Conservation (phyloP, 2,329 filamentous ascomycete species). For the Raffaelea deltoideospora region DNA sequence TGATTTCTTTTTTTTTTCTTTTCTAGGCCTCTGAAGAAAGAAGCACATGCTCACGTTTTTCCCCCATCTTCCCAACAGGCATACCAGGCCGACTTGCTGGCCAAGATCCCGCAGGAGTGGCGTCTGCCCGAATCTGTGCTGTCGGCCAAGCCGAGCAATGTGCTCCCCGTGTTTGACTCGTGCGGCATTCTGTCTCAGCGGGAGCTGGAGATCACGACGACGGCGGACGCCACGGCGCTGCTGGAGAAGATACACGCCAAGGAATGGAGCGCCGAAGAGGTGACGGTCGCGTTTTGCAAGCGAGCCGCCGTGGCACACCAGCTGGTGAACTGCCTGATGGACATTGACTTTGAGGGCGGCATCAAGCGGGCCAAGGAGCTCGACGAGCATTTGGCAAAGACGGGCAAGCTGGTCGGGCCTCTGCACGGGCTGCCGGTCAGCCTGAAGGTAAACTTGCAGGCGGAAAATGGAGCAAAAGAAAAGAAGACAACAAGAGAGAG, state of each 20-base stretch:
- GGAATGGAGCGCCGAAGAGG: slow-evolving; percentile 5
- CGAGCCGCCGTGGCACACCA: slow-evolving; percentile 6
- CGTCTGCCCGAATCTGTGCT: slow-evolving; percentile 3
- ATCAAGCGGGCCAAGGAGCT: slow-evolving; percentile 17
- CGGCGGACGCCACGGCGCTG: slow-evolving; percentile 5
- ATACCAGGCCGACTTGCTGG: slow-evolving; percentile 8
- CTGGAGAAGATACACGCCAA: slow-evolving; percentile 2
- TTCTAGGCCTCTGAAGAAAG: too few species aligned
- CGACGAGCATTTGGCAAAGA: slow-evolving; percentile 16
- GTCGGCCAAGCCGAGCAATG: slow-evolving; percentile 3
- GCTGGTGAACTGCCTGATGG: slow-evolving; percentile 19
- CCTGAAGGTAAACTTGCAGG: too few species aligned
- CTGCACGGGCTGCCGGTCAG: slow-evolving; percentile 12
- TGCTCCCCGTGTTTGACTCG: slow-evolving; percentile 3
- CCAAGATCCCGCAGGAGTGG: slow-evolving; percentile 7
- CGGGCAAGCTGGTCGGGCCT: slow-evolving; percentile 19
- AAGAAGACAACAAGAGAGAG: too few species aligned
- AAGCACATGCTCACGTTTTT: too few species aligned
- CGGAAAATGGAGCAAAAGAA: too few species aligned
- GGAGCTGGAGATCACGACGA: slow-evolving; percentile 6
- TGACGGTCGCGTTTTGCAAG: slow-evolving; percentile 7
- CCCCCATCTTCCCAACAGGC: too few species aligned
- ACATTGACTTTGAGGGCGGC: slow-evolving; percentile 21
- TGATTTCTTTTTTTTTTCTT: too few species aligned
- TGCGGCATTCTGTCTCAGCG: slow-evolving; percentile 6